These are phyloP conservation scores for Grosmannia penicillata DNA, from an alignment of 2,329 filamentous ascomycete genomes.

Conservation along the genomic window DNA sequence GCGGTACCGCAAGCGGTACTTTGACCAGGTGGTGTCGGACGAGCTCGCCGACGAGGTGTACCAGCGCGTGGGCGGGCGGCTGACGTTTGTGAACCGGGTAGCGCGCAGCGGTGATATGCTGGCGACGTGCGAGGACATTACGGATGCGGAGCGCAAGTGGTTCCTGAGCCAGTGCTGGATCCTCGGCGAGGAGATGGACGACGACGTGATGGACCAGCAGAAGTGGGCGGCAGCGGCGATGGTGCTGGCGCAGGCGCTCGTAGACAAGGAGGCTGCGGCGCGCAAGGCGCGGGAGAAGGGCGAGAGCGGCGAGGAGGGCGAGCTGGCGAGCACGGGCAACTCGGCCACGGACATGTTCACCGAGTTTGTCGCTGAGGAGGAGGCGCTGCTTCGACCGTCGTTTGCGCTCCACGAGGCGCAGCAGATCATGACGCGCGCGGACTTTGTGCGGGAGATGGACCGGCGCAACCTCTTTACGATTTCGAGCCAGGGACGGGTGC, in stretches of 20 bases:
- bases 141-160: constrained; percentile 58
- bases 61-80: constrained; percentile 68
- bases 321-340: neutral
- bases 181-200: constrained; percentile 54
- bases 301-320: neutral
- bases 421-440: constrained; percentile 86
- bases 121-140: constrained; percentile 52
- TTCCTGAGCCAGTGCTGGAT: constrained; percentile 66
- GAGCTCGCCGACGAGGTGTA: constrained; percentile 64
- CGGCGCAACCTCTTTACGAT: constrained; percentile 93
- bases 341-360: no score
- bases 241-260: constrained; percentile 79
- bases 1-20: constrained; percentile 71
- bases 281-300: no score
- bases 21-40: constrained; percentile 40
- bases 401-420: constrained; percentile 72
- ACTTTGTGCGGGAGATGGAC: constrained; percentile 88
- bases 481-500: constrained; percentile 70
- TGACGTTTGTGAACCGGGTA: constrained; percentile 78
- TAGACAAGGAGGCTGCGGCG: constrained; percentile 66
- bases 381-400: constrained; percentile 54
- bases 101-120: constrained; percentile 79
- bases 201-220: constrained; percentile 56
- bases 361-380: no score
- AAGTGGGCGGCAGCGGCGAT: constrained; percentile 90